phyloP scores from a whole-genome alignment of 2,329 filamentous ascomycete species.

The Neonectria punicea region DNA sequence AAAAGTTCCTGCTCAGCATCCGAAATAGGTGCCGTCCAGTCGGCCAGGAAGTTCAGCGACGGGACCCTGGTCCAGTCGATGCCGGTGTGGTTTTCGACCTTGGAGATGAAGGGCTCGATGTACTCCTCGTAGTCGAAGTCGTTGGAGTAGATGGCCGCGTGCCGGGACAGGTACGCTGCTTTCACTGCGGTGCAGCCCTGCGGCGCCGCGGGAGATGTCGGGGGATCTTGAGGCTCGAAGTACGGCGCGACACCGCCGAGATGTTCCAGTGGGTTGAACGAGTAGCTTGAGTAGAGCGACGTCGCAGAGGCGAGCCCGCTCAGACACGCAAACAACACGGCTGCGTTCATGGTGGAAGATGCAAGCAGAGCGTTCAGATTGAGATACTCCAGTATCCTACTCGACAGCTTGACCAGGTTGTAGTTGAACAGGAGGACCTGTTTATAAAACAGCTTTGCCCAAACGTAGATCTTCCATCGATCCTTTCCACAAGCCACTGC shows the following conservation, averaged over 20 bases:
- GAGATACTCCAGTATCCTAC: not conserved
- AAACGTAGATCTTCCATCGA: not conserved
- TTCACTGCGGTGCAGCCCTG: slow-evolving; percentile 61
- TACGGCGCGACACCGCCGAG: slow-evolving; percentile 67
- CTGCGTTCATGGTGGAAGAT: not conserved
- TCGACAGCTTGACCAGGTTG: not conserved
- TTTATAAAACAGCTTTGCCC: not conserved
- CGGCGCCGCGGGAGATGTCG: slow-evolving; percentile 49
- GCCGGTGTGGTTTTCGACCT: slow-evolving; percentile 65
- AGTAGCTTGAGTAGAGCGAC: slow-evolving; percentile 57
- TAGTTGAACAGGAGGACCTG: not conserved
- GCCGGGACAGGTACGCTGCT: slow-evolving; percentile 67
- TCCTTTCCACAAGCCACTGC: not conserved
- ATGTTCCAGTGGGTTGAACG: slow-evolving; percentile 65
- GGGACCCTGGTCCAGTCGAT: slow-evolving; percentile 68
- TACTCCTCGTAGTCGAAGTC: slow-evolving; percentile 68
- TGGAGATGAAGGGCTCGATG: slow-evolving; percentile 66
- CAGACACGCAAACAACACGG: not conserved
- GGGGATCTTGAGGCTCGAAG: slow-evolving; percentile 64
- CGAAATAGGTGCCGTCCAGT: slow-evolving; percentile 67
- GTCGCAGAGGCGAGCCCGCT: slow-evolving; percentile 1
- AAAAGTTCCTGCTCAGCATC: slow-evolving; percentile 67
- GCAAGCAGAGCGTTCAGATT: not conserved
- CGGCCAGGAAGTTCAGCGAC: slow-evolving; percentile 64
- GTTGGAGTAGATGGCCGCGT: slow-evolving; percentile 69